A percentile compares a stretch with the other conserved stretches of the same genome.
These are phyloP conservation scores for Endogone sp. DNA, from an alignment of 192 early-diverging fungal species.

Conservation along the genomic window DNA sequence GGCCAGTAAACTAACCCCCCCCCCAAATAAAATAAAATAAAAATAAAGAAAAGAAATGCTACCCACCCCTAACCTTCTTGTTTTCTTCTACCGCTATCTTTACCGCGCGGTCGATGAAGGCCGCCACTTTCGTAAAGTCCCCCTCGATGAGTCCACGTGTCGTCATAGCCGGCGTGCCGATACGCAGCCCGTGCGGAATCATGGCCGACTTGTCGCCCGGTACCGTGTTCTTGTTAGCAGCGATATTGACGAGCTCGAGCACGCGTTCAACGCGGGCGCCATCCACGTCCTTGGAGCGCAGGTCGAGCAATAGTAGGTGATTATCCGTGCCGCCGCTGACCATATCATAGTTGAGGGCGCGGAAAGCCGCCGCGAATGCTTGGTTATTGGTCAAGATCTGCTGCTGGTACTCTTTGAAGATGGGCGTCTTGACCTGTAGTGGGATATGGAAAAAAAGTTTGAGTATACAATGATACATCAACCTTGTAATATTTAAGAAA, in stretches of 20 bases:
- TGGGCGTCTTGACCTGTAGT: constrained; percentile 68
- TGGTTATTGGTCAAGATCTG: constrained; percentile 91
- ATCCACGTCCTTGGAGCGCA: constrained; percentile 81
- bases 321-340: constrained; percentile 95
- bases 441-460: too few relatives aligned
- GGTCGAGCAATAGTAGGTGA: constrained; percentile 89
- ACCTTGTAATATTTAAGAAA: too few relatives aligned
- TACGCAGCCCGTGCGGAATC: constrained; percentile 89
- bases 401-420: constrained; percentile 88
- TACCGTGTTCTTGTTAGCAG: constrained; percentile 99
- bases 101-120: constrained; percentile 88
- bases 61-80: constrained; percentile 40
- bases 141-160: constrained; percentile 79
- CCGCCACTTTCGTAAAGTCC: constrained; percentile 86
- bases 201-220: constrained; percentile 94
- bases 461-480: too few relatives aligned
- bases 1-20: too few relatives aligned
- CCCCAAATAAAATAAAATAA: too few relatives aligned
- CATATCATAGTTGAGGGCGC: constrained; percentile 69
- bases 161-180: constrained; percentile 98
- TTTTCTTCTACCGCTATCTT: constrained; percentile 71
- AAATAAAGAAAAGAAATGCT: too few relatives aligned
- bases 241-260: constrained; percentile 94
- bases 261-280: constrained; percentile 96
- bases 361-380: constrained; percentile 79